Conservation (phyloP, 2,329 filamentous ascomycete genomes). For the Akanthomyces muscarius region DNA sequence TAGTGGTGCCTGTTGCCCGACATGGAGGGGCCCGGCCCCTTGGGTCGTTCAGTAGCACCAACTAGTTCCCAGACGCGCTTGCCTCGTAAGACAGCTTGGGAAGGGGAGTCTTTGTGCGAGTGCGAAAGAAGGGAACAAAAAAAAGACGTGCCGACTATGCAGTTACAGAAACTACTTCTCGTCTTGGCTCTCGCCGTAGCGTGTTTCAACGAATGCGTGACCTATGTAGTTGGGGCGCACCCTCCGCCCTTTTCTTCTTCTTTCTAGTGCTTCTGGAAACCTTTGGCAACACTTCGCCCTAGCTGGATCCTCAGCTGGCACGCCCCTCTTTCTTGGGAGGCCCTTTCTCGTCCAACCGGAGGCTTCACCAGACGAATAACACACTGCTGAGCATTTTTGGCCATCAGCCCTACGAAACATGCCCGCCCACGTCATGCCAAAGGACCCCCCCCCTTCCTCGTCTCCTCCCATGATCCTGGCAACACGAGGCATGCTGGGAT, state of each 20-base stretch:
- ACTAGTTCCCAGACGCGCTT: too few relatives aligned
- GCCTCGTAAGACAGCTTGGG: too few relatives aligned
- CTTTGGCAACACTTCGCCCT: background rate
- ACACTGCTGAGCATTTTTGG: background rate
- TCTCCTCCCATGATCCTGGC: conserved; percentile 11
- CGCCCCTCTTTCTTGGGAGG: background rate
- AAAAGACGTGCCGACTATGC: background rate
- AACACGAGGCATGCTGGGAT: conserved; percentile 17
- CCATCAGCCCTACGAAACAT: conserved; percentile 15
- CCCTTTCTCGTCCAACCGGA: conserved; percentile 8
- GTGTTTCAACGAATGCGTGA: background rate
- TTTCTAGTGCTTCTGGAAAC: background rate
- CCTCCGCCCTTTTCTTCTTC: background rate
- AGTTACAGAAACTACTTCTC: background rate
- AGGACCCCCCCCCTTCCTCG: background rate
- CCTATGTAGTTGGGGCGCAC: background rate
- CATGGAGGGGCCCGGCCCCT: too few relatives aligned
- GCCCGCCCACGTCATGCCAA: conserved; percentile 2
- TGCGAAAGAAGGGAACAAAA: too few relatives aligned
- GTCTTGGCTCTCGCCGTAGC: background rate
- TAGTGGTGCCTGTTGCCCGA: conserved; percentile 4
- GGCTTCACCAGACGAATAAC: conserved; percentile 9
- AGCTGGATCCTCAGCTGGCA: background rate
- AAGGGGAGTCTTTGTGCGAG: too few relatives aligned
- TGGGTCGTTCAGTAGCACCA: too few relatives aligned